Conservation (phyloP, 768 basidiomycete genomes). For the Hygrocybe coccinea region DNA sequence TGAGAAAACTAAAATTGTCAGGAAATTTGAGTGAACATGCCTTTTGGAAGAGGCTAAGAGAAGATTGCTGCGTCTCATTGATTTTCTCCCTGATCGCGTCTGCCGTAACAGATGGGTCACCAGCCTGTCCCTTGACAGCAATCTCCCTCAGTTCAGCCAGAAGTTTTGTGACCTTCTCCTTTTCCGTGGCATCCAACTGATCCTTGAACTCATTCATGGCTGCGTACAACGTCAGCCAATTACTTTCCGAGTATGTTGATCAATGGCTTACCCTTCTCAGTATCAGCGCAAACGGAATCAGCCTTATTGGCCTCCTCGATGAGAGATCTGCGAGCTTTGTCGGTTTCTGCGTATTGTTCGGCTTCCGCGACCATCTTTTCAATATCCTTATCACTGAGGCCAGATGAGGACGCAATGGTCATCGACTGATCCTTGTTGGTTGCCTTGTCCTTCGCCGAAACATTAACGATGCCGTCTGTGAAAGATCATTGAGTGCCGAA, state of each 20-base stretch:
- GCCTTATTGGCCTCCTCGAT: constrained; percentile 98
- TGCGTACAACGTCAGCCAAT: constrained; percentile 21
- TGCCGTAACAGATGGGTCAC: constrained; percentile 74
- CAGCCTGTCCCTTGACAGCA: constrained; percentile 82
- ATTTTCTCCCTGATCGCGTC: constrained; percentile 91
- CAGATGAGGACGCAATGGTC: constrained; percentile 97
- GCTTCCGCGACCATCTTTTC: constrained; percentile 95
- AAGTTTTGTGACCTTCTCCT: constrained; percentile 89
- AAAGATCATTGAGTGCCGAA: constrained; percentile 6
- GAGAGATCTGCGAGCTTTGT: constrained; percentile 79
- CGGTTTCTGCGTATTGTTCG: constrained; percentile 88
- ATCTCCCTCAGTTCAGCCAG: constrained; percentile 84
- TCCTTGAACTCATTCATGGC: constrained; percentile 98
- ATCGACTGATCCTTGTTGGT: constrained; percentile 88
- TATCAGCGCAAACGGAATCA: constrained; percentile 89
- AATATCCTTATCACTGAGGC: constrained; percentile 93
- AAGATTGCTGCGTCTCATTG: constrained; percentile 89
- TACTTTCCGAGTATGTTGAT: constrained; percentile 8
- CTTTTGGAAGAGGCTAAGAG: constrained; percentile 96
- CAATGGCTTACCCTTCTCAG: constrained; percentile 73
- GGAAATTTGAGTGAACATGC: constrained; percentile 24
- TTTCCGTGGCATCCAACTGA: constrained; percentile 86
- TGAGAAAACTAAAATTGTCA: neutral
- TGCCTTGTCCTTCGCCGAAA: constrained; percentile 92
- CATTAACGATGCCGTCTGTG: constrained; percentile 92